phyloP scores from a whole-genome alignment of 176 grass and related monocot genomes.

The Aechmea fasciata region DNA sequence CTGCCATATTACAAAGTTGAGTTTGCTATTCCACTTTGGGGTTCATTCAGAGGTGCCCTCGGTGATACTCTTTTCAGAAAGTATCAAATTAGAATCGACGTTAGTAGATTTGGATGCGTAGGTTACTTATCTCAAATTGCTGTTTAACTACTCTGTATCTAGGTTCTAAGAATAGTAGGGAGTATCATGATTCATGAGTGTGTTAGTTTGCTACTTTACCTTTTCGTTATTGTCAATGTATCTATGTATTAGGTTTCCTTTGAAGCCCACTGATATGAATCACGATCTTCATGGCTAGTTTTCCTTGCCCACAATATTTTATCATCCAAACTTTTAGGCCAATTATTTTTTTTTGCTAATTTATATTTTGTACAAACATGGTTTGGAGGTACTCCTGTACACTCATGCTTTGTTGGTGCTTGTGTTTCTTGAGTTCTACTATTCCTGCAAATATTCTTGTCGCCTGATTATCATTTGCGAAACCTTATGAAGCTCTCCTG shows the following conservation, averaged over 20 bases:
- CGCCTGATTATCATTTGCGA: constrained; percentile 17
- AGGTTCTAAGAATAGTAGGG: neutral
- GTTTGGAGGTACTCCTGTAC: neutral
- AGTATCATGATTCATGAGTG: too few relatives aligned
- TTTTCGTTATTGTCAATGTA: neutral
- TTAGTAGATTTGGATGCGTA: neutral
- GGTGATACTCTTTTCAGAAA: too few relatives aligned
- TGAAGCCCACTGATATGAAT: neutral
- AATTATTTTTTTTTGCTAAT: neutral
- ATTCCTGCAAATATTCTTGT: constrained; percentile 9
- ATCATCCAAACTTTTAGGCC: neutral
- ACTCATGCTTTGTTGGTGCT: constrained; percentile 9
- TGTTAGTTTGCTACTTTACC: neutral
- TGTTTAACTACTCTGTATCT: neutral
- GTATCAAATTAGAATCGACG: too few relatives aligned
- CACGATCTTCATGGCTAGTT: neutral
- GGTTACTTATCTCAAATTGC: neutral
- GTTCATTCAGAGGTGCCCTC: too few relatives aligned
- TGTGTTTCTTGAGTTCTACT: constrained; percentile 11
- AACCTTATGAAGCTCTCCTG: constrained; percentile 57
- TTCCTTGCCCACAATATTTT: neutral
- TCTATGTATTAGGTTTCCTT: neutral
- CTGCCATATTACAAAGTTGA: too few relatives aligned
- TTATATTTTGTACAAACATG: neutral
- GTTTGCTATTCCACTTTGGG: too few relatives aligned